These are phyloP conservation scores for Geosmithia flava DNA, from an alignment of 2,329 filamentous ascomycete species.

Conservation along the genomic window DNA sequence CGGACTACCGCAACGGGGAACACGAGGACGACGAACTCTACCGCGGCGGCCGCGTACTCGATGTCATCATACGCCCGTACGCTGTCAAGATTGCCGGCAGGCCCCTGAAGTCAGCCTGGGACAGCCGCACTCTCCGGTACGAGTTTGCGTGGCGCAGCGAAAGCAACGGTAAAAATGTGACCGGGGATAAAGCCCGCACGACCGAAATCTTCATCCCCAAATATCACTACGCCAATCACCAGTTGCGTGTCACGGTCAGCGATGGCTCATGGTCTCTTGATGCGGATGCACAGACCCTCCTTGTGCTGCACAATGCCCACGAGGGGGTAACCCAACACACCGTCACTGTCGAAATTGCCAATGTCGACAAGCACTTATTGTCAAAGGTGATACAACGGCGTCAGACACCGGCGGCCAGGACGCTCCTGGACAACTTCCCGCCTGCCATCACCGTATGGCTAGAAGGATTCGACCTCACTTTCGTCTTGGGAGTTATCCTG, in stretches of 20 bases:
- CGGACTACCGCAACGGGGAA: slow-evolving; percentile 18
- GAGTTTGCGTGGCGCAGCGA: slow-evolving; percentile 17
- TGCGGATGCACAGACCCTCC: slow-evolving; percentile 14
- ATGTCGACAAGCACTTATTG: slow-evolving; percentile 9
- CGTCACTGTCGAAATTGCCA: slow-evolving; percentile 12
- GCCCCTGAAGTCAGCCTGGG: slow-evolving; percentile 20
- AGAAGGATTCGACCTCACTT: not conserved
- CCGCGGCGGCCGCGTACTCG: slow-evolving; percentile 21
- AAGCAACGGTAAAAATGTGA: slow-evolving; percentile 1
- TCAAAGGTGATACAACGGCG: not conserved
- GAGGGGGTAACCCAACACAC: slow-evolving; percentile 5
- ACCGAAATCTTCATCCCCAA: slow-evolving; percentile 25
- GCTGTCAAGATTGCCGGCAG: slow-evolving; percentile 24
- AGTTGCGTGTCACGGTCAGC: slow-evolving; percentile 12
- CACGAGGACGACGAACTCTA: slow-evolving; percentile 22
- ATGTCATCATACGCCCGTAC: slow-evolving; percentile 26
- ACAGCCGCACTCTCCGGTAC: slow-evolving; percentile 18
- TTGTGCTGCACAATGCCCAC: slow-evolving; percentile 9
- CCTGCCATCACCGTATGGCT: not conserved
- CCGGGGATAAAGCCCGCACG: slow-evolving; percentile 10
- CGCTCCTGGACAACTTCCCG: not conserved
- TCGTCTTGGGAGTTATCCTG: not conserved
- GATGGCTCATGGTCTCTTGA: slow-evolving; percentile 18
- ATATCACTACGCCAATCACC: slow-evolving; percentile 21
- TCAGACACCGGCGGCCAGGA: not conserved